Percentiles rank a stretch among this genome's conserved stretches.
Conservation (phyloP, 208 protist genomes). For the Strigomonas culicis region DNA sequence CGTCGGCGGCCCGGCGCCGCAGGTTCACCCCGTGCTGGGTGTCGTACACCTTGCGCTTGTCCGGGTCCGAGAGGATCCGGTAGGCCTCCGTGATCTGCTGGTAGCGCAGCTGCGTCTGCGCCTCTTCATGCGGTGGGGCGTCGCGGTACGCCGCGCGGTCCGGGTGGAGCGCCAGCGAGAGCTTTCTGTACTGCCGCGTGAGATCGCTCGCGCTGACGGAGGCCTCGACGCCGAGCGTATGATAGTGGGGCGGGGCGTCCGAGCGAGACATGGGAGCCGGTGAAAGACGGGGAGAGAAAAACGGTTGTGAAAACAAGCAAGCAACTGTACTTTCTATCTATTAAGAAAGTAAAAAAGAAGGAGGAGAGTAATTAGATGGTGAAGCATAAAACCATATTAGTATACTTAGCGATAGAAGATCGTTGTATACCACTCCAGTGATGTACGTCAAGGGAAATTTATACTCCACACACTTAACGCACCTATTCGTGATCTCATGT, state of each 20-base stretch:
- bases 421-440: no score
- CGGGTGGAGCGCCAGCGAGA: constrained; percentile 74
- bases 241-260: constrained; percentile 48
- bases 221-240: constrained; percentile 55
- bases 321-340: no score
- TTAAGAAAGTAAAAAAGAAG: no score
- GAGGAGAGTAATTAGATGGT: no score
- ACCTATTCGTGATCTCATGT: no score
- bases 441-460: no score
- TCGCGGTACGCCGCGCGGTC: constrained; percentile 66
- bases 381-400: no score
- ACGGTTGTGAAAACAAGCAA: no score
- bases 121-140: constrained; percentile 5
- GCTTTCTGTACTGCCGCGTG: constrained; percentile 45
- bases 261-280: background rate
- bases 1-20: constrained; percentile 22
- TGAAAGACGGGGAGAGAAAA: background rate
- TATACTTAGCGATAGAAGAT: no score
- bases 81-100: constrained; percentile 76
- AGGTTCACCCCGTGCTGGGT: constrained; percentile 74
- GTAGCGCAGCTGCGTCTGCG: constrained; percentile 33
- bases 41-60: constrained; percentile 62
- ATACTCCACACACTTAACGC: no score
- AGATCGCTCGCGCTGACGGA: constrained; percentile 50
- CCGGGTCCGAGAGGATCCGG: constrained; percentile 59